Evolutionary conservation across 352 stramenopile genomes (phyloP).

Genomic region (Aphanomyces euteiches): DNA sequence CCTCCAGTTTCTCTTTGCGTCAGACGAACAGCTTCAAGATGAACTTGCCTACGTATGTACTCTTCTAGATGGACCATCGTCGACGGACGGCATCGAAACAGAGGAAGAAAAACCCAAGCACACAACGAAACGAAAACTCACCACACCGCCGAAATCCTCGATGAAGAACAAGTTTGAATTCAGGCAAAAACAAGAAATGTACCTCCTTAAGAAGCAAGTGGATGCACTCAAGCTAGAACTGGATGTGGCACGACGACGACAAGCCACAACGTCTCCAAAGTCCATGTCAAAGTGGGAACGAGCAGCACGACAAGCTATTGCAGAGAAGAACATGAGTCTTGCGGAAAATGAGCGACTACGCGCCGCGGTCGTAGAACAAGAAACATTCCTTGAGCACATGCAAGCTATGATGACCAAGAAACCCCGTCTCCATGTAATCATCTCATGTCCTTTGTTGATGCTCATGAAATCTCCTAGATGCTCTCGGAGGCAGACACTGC

Average conservation of each 20-base stretch:
- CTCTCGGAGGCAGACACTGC: not conserved
- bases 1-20: conserved; percentile 14
- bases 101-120: not conserved
- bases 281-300: not conserved
- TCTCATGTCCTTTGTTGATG: not conserved
- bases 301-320: not conserved
- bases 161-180: conserved; percentile 6
- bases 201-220: not conserved
- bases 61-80: not conserved
- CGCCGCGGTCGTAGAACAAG: not conserved
- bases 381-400: conserved; percentile 17
- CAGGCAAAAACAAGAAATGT: conserved; percentile 13
- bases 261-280: not conserved
- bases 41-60: conserved; percentile 9
- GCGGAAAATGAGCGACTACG: conserved; percentile 1
- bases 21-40: not conserved
- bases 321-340: not conserved
- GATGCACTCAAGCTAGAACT: not conserved
- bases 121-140: not conserved
- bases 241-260: not conserved
- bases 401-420: not conserved
- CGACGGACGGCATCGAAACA: not conserved
- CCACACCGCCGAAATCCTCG: not conserved
- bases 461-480: not conserved
- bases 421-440: conserved; percentile 10